These are phyloP conservation scores for Otatea glauca DNA, from an alignment of 176 grass and related monocot genomes.

Conservation along the genomic window DNA sequence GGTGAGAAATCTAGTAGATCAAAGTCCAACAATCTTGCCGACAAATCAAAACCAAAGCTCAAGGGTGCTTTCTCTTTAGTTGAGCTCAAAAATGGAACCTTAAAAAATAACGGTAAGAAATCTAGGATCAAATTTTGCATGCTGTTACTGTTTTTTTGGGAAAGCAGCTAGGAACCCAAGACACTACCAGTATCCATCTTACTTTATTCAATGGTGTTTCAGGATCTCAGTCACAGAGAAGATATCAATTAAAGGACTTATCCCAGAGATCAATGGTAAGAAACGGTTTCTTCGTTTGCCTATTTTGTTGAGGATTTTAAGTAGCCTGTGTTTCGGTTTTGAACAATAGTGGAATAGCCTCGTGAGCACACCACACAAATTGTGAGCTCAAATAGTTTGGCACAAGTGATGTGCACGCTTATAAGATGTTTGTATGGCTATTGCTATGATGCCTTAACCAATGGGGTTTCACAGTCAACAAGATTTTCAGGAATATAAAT, in stretches of 20 bases:
- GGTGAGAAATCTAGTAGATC: constrained; percentile 29
- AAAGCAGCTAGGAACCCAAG: not conserved
- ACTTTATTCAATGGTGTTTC: constrained; percentile 19
- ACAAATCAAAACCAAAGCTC: constrained; percentile 48
- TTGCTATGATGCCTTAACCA: not conserved
- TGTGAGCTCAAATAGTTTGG: not conserved
- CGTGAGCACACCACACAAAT: not conserved
- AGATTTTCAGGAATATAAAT: not conserved
- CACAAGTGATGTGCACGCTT: no score
- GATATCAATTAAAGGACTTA: constrained; percentile 36
- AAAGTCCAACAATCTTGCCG: constrained; percentile 29
- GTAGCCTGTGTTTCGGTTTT: not conserved
- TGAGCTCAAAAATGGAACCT: constrained; percentile 25
- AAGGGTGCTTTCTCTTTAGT: constrained; percentile 42
- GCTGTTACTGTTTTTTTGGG: not conserved
- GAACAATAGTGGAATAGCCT: not conserved
- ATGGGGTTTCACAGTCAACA: not conserved
- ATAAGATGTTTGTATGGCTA: not conserved
- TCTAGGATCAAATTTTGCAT: not conserved
- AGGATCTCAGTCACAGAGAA: constrained; percentile 29
- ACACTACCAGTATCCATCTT: not conserved
- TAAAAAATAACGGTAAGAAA: constrained; percentile 25
- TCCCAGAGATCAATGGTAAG: constrained; percentile 35
- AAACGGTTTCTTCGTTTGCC: not conserved
- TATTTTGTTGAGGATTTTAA: not conserved